Conservation (phyloP, 148 eudicot species). For the Agrostemma githago region DNA sequence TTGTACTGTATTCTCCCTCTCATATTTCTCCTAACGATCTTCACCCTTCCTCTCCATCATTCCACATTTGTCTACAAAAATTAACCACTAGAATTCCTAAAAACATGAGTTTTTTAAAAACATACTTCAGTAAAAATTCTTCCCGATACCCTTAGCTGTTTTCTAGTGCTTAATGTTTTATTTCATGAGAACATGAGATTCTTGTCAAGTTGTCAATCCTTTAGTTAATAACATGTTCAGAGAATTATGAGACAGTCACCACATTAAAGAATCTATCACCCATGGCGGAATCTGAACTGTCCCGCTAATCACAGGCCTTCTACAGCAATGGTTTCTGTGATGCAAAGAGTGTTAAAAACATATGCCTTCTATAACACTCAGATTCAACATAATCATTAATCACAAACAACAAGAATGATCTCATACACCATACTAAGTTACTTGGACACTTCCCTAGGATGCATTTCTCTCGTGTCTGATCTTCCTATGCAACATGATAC, state of each 20-base stretch:
- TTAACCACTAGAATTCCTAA: too few species aligned
- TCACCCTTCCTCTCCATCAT: too few species aligned
- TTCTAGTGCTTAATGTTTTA: constrained; percentile 3
- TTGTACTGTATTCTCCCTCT: too few species aligned
- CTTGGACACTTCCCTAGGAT: too few species aligned
- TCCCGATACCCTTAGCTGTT: constrained; percentile 11
- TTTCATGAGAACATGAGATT: neutral
- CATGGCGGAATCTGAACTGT: neutral
- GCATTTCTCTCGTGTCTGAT: too few species aligned
- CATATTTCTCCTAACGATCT: too few species aligned
- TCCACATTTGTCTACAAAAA: too few species aligned
- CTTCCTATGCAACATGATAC: too few species aligned
- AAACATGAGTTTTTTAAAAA: neutral
- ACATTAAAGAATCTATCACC: neutral
- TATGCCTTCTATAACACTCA: neutral
- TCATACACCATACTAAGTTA: too few species aligned
- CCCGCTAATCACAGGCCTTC: neutral
- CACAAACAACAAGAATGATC: too few species aligned
- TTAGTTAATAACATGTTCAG: too few species aligned
- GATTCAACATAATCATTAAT: neutral
- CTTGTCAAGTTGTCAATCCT: neutral
- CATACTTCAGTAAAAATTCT: neutral
- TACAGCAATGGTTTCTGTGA: neutral
- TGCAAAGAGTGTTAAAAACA: neutral
- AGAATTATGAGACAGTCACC: neutral